Percentiles rank a stretch among this genome's conserved stretches.
Evolutionary conservation across 768 basidiomycete genomes (phyloP).

Genomic region (Phylloporus scabripes): DNA sequence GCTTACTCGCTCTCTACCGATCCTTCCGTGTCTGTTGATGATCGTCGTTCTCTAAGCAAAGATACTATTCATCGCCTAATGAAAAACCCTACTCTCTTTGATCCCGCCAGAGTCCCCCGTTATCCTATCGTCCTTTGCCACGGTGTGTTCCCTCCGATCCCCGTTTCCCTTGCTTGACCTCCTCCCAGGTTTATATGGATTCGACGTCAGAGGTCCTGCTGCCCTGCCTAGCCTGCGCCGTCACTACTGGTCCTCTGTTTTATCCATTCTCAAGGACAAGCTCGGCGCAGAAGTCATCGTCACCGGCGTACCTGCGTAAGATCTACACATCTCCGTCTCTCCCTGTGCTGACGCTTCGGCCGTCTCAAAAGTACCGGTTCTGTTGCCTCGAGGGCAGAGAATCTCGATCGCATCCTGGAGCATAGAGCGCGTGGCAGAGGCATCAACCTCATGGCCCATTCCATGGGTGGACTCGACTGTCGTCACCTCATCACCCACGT

Average conservation of each 20-base stretch:
- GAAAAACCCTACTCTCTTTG: conserved; percentile 67
- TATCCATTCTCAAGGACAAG: conserved; percentile 70
- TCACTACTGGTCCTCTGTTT: conserved; percentile 92
- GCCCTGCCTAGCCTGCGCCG: conserved; percentile 78
- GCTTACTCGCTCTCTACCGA: conserved; percentile 1
- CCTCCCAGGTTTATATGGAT: conserved; percentile 80
- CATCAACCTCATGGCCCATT: conserved; percentile 92
- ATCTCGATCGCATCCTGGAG: conserved; percentile 67
- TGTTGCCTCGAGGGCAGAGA: conserved; percentile 71
- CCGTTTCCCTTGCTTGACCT: background rate
- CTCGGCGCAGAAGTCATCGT: conserved; percentile 95
- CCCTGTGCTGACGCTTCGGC: background rate
- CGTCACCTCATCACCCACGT: conserved; percentile 87
- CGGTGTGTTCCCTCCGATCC: conserved; percentile 42
- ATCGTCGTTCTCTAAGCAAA: conserved; percentile 10
- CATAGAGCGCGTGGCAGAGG: conserved; percentile 65
- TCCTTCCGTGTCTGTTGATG: conserved; percentile 5
- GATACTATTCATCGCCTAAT: conserved; percentile 69
- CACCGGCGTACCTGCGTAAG: conserved; percentile 88
- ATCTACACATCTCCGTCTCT: background rate
- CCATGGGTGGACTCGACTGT: conserved; percentile 97
- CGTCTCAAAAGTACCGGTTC: conserved; percentile 72
- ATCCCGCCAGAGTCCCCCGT: conserved; percentile 74
- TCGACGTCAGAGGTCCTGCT: conserved; percentile 82
- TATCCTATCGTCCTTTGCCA: conserved; percentile 95